A percentile compares a stretch with the other conserved stretches of the same genome.
These are phyloP conservation scores for Pinus taeda DNA, from an alignment of 75 land plant species.

Conservation along the genomic window DNA sequence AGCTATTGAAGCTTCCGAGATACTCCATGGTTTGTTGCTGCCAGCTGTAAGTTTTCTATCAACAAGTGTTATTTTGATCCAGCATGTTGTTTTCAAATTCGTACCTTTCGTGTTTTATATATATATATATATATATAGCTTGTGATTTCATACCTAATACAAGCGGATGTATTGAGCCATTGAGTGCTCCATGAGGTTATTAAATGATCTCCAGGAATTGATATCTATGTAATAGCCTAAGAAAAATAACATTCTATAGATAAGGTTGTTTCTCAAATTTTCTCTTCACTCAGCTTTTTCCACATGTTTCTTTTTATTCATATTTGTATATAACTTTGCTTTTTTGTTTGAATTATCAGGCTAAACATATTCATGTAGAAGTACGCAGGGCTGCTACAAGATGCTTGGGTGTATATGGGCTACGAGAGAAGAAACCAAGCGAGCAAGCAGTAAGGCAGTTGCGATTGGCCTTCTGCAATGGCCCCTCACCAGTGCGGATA, in stretches of 20 bases:
- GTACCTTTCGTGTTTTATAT: neutral
- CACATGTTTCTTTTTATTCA: neutral
- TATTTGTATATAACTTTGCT: neutral
- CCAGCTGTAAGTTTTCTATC: constrained; percentile 53
- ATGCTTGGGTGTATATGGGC: constrained; percentile 78
- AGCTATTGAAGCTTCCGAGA: constrained; percentile 63
- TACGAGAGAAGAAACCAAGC: constrained; percentile 55
- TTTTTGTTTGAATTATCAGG: constrained; percentile 42
- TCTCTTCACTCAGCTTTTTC: too few species aligned
- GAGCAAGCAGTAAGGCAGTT: constrained; percentile 66
- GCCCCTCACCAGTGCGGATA: constrained; percentile 35
- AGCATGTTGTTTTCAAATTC: neutral
- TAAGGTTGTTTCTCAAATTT: too few species aligned
- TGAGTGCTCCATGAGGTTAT: neutral
- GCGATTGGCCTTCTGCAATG: constrained; percentile 43
- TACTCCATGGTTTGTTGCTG: constrained; percentile 69
- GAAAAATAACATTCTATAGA: too few species aligned
- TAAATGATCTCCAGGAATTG: too few species aligned
- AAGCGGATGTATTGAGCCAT: neutral
- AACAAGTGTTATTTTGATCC: neutral
- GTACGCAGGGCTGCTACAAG: constrained; percentile 73
- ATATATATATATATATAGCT: neutral
- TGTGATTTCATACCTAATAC: neutral
- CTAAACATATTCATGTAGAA: constrained; percentile 74
- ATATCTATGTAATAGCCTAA: too few species aligned